Conservation (phyloP, 345 rosid genomes). For the Brassica napus region Da-Ae NC_063436.1:5172501-5173000, state of each 20-base stretch:
- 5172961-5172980: not conserved
- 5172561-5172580: not conserved
- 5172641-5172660: not conserved
- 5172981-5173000: not conserved
- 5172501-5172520: not conserved
- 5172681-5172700: not conserved
- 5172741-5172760: not conserved
- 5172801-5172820: not conserved
- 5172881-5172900: not conserved
- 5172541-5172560: constrained; percentile 1
- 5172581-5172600: not conserved
- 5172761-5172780: constrained; percentile 1
- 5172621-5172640: not conserved
- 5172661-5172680: not conserved
- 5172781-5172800: not conserved
- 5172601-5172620: not conserved
- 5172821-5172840: not conserved
- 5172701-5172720: constrained; percentile 1
- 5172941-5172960: not conserved
- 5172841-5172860: not conserved
- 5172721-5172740: not conserved
- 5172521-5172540: not conserved
- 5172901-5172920: not conserved
- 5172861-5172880: not conserved
- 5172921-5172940: constrained; percentile 6